Base-by-base conservation (phyloP, 495 filamentous ascomycete genomes). In the Hypoxylon fragiforme region DNA sequence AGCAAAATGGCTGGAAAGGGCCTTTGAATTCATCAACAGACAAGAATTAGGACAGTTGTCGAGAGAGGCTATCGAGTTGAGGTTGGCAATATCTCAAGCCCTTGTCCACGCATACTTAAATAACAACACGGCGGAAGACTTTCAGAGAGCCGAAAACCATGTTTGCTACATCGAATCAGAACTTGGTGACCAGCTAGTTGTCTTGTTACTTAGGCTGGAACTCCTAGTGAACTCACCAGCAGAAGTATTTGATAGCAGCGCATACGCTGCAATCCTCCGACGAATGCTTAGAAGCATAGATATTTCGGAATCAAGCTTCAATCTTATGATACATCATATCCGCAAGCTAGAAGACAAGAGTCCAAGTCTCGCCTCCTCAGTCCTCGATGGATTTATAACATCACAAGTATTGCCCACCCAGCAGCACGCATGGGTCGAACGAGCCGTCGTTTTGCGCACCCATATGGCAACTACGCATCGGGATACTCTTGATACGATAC, bases 1-100 rank as follows among this genome's bases (percentile, higher is more conserved):
- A 9, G 65, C 77, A 5, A 83, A 81, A 64, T 96, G 91, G 92
- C 68, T 96, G n/a, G 79, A 86, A 44, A 77, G 86, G 50, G 82
- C 90, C 3, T 72, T 83, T 44, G 76, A 85, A 14, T 64, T 82
- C 30, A 73, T 92, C 26, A 71, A 78, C 48, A 60, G 59, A 31
- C 80, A 83, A 45, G 75, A 79, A n/a, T 50, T 83, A 1, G 77
- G 85, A 15, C 64, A 67, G 21, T 68, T 86, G 14, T 85, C 85
- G 36, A 67, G 72, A 30, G 77, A 85, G 57, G 82, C 80, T 19
- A 70, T 75, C 11, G 85, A 92, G 40, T 74, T 91, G 46, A 76
- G 81, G 46, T 68, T 90, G 28, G 79, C 82, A 16, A 80, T 91
- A 45, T 73, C 86, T 30, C 87, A 90, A 60, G 78, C 73, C 2